Evolutionary conservation across 495 filamentous ascomycete species (phyloP).

Genomic region (Pyronema domesticum): DNA sequence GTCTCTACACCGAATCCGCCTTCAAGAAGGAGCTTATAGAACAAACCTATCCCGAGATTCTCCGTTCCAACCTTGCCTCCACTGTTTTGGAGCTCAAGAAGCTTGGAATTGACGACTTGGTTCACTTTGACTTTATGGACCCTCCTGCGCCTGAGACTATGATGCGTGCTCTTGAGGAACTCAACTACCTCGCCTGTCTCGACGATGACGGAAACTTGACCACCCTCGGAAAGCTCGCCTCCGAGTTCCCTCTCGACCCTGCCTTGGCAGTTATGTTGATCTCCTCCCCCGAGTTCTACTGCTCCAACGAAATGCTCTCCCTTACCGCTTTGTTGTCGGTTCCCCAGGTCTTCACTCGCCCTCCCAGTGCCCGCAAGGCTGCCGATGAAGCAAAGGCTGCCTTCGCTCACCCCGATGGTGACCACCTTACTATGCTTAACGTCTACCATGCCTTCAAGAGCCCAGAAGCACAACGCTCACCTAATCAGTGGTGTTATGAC

Average conservation of each 20-base stretch:
- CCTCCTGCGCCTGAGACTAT: conserved; percentile 95
- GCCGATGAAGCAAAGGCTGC: conserved; percentile 94
- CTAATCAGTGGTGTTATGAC: conserved; percentile 86
- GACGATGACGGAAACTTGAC: conserved; percentile 94
- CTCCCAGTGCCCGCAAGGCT: conserved; percentile 63
- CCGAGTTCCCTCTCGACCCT: conserved; percentile 91
- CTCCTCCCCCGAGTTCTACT: conserved; percentile 91
- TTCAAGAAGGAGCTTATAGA: conserved; percentile 98
- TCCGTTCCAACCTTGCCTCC: conserved; percentile 81
- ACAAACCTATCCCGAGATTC: conserved; percentile 88
- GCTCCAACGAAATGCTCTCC: conserved; percentile 94
- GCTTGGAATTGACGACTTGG: conserved; percentile 83
- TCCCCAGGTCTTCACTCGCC: conserved; percentile 83
- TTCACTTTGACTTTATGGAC: conserved; percentile 98
- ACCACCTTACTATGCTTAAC: conserved; percentile 91
- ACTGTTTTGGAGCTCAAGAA: conserved; percentile 97
- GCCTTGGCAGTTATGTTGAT: conserved; percentile 96
- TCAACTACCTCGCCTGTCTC: conserved; percentile 91
- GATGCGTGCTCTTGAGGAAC: conserved; percentile 94
- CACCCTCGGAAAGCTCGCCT: conserved; percentile 64
- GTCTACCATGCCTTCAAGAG: conserved; percentile 95
- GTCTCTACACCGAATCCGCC: conserved; percentile 84
- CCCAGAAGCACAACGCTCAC: conserved; percentile 49
- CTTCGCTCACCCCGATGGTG: conserved; percentile 83
- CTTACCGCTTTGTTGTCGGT: conserved; percentile 88